These are phyloP conservation scores for Elsinoe ampelina DNA, from an alignment of 2,329 filamentous ascomycete species.

Conservation along the genomic window DNA sequence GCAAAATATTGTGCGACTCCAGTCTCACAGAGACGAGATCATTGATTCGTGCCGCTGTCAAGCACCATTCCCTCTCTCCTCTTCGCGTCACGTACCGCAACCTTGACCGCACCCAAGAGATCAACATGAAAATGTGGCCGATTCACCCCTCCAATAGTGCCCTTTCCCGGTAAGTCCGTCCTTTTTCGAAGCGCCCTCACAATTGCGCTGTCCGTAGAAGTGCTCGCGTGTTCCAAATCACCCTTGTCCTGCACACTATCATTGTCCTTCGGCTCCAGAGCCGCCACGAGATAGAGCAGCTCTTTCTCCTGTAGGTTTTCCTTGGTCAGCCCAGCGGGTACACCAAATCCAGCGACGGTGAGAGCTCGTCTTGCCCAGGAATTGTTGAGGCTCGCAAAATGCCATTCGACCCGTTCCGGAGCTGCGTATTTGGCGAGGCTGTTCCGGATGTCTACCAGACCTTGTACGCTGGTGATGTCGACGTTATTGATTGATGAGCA, in stretches of 20 bases:
- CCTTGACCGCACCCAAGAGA: conserved; percentile 78
- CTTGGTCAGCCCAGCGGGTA: conserved; percentile 48
- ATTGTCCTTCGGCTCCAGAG: conserved; percentile 55
- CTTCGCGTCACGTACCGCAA: conserved; percentile 70
- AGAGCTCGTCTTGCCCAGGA: conserved; percentile 90
- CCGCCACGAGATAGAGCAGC: conserved; percentile 91
- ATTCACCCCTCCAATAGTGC: conserved; percentile 72
- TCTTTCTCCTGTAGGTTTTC: conserved; percentile 51
- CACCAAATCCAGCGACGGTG: conserved; percentile 78
- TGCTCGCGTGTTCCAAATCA: conserved; percentile 14
- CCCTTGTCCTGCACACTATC: conserved; percentile 44
- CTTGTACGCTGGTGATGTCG: conserved; percentile 84
- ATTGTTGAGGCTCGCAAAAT: conserved; percentile 85
- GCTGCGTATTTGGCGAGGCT: conserved; percentile 78
- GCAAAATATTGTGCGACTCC: no score
- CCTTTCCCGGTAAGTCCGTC: conserved; percentile 34
- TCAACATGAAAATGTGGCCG: conserved; percentile 90
- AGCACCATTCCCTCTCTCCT: neutral
- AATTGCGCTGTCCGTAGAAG: conserved; percentile 14
- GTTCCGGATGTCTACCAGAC: conserved; percentile 87
- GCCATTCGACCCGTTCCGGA: conserved; percentile 83
- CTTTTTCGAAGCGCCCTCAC: conserved; percentile 21
- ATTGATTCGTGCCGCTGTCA: no score
- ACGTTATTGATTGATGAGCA: conserved; percentile 91
- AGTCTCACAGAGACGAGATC: no score